Conservation (phyloP, 2,329 filamentous ascomycete species). For the Plectosphaerella sp. region DNA sequence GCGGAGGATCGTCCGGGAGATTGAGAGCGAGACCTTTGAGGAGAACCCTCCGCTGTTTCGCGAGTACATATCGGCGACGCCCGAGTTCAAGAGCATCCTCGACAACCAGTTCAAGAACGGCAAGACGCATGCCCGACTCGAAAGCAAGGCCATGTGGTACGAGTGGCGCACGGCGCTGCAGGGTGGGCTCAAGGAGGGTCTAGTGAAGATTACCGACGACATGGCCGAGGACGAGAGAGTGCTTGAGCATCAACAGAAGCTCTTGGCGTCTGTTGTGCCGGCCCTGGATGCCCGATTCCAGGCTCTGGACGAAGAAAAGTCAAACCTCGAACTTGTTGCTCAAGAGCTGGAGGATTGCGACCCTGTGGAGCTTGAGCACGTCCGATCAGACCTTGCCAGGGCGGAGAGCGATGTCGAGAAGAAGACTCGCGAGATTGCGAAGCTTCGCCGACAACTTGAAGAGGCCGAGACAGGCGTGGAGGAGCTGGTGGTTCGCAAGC, state of each 20-base stretch:
- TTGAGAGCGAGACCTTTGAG: conserved; percentile 82
- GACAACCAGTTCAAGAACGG: conserved; percentile 97
- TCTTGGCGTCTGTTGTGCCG: conserved; percentile 67
- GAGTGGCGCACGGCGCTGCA: conserved; percentile 92
- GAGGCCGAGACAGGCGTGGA: conserved; percentile 63
- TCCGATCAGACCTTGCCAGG: conserved; percentile 62
- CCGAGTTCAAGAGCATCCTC: conserved; percentile 81
- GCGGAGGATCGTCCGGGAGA: conserved; percentile 81
- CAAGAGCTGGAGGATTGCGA: conserved; percentile 76
- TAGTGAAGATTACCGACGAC: conserved; percentile 69
- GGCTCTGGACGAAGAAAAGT: conserved; percentile 57
- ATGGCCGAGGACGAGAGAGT: conserved; percentile 70
- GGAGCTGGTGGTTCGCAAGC: conserved; percentile 60
- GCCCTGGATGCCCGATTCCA: conserved; percentile 56
- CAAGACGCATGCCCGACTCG: conserved; percentile 83
- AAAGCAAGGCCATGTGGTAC: conserved; percentile 97
- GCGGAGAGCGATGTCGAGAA: conserved; percentile 65
- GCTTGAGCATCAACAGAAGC: conserved; percentile 62
- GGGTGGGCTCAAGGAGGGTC: conserved; percentile 72
- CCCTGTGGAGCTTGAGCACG: conserved; percentile 68
- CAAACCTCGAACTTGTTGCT: conserved; percentile 66
- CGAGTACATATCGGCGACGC: conserved; percentile 82
- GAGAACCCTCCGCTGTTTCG: conserved; percentile 89
- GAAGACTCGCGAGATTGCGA: conserved; percentile 63
- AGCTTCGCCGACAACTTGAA: conserved; percentile 62